Percentiles rank a stretch among this genome's conserved stretches.
Evolutionary conservation across 768 basidiomycete genomes (phyloP).

Genomic region (Sarcomyxa edulis): DNA sequence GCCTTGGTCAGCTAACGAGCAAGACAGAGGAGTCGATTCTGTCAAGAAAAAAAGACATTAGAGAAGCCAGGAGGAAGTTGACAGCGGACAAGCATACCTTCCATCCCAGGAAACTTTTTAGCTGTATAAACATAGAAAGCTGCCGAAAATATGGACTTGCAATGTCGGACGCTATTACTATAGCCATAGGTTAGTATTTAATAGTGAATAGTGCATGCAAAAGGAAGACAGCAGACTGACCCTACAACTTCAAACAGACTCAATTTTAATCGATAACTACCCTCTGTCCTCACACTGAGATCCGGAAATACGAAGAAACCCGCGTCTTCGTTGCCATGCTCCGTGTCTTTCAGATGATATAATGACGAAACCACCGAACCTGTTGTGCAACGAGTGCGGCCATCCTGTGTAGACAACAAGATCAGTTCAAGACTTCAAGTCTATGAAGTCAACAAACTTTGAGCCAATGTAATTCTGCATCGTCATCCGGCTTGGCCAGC

Average conservation of each 20-base stretch:
- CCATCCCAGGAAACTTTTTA: conserved; percentile 97
- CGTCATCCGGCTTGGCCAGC: conserved; percentile 84
- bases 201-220: background rate
- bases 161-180: conserved; percentile 84
- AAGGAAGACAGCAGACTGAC: conserved; percentile 42
- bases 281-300: conserved; percentile 87
- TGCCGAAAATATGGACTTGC: conserved; percentile 83
- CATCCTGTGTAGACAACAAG: conserved; percentile 52
- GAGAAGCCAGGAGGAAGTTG: conserved; percentile 1
- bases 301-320: conserved; percentile 98
- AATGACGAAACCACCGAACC: conserved; percentile 87
- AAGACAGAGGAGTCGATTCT: conserved; percentile 89
- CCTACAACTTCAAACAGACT: conserved; percentile 87
- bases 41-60: conserved; percentile 5
- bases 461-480: conserved; percentile 68
- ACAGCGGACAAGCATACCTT: conserved; percentile 48
- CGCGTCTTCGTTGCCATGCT: conserved; percentile 58
- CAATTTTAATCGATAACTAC: conserved; percentile 72
- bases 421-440: background rate
- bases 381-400: conserved; percentile 86
- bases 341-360: conserved; percentile 82
- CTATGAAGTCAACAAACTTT: conserved; percentile 1
- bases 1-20: conserved; percentile 90
- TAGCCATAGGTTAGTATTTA: too few relatives aligned
- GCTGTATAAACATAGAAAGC: conserved; percentile 94